Conservation (phyloP, 2,329 filamentous ascomycete species). For the Septoria petroselini region DNA sequence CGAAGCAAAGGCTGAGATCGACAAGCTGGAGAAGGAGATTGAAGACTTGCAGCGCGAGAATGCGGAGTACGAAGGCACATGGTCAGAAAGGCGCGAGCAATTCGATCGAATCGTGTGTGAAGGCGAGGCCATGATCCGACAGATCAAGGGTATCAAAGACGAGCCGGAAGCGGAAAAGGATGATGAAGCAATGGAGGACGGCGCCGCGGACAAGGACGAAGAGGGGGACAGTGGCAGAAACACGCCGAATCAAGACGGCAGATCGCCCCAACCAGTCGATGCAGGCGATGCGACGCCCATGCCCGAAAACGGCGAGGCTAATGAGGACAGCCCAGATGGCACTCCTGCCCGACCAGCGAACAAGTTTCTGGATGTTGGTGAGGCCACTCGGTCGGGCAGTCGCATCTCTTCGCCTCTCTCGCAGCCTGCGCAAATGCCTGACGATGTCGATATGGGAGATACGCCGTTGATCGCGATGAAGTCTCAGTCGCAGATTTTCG, state of each 20-base stretch:
- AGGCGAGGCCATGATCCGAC: constrained; percentile 75
- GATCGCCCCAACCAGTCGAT: constrained; percentile 29
- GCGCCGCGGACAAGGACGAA: constrained; percentile 48
- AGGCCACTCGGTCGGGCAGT: constrained; percentile 26
- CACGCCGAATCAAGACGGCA: constrained; percentile 45
- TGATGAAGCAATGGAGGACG: constrained; percentile 60
- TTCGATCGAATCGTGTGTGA: constrained; percentile 88
- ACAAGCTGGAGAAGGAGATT: constrained; percentile 84
- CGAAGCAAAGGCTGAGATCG: constrained; percentile 73
- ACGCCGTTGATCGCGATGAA: constrained; percentile 11
- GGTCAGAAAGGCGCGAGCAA: constrained; percentile 79
- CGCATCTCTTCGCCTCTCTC: constrained; percentile 27
- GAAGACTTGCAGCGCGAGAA: constrained; percentile 81
- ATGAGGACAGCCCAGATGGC: constrained; percentile 15
- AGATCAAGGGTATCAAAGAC: constrained; percentile 94
- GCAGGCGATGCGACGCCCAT: constrained; percentile 41
- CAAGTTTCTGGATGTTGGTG: constrained; percentile 33
- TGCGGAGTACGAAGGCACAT: constrained; percentile 74
- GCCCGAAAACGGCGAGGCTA: constrained; percentile 36
- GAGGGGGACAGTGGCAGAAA: constrained; percentile 46
- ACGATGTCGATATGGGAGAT: constrained; percentile 34
- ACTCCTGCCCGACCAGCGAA: constrained; percentile 29
- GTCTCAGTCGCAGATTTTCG: constrained; percentile 21
- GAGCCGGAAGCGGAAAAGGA: constrained; percentile 85
- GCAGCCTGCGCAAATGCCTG: constrained; percentile 23